Conservation (phyloP, 257 asterid genomes). For the Ilex asprella region DNA sequence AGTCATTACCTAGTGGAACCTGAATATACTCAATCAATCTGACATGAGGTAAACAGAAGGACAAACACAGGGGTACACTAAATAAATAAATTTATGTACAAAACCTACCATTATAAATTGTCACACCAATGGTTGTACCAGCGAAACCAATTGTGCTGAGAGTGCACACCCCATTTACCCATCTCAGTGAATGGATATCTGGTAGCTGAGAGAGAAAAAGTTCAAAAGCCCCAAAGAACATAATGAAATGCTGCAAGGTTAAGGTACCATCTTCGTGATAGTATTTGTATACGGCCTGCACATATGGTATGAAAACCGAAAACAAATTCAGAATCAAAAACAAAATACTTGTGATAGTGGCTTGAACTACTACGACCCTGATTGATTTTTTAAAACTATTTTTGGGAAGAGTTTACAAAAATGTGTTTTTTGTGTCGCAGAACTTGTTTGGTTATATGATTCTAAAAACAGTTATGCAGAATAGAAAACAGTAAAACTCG, state of each 20-base stretch:
- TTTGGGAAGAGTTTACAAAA: too few species aligned
- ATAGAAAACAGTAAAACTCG: too few species aligned
- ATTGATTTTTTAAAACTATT: too few species aligned
- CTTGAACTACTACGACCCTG: neutral
- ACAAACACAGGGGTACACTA: too few species aligned
- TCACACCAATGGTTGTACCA: slow-evolving; percentile 43
- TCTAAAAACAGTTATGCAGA: too few species aligned
- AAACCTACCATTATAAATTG: slow-evolving; percentile 36
- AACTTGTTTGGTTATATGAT: too few species aligned
- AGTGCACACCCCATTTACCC: slow-evolving; percentile 54
- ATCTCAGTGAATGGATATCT: slow-evolving; percentile 54
- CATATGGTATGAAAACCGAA: neutral
- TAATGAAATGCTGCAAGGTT: slow-evolving; percentile 49
- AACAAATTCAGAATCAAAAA: neutral
- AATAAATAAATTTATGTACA: neutral
- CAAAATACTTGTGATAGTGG: neutral
- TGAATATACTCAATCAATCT: too few species aligned
- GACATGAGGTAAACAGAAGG: too few species aligned
- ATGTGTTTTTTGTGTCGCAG: too few species aligned
- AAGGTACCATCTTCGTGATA: slow-evolving; percentile 39
- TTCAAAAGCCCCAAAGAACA: slow-evolving; percentile 47
- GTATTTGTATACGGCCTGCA: slow-evolving; percentile 46
- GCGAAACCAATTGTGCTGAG: slow-evolving; percentile 52
- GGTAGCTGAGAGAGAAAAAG: slow-evolving; percentile 53
- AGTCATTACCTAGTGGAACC: neutral